phyloP scores from a whole-genome alignment of 2,329 filamentous ascomycete species.

The Pyricularia pennisetigena region DNA sequence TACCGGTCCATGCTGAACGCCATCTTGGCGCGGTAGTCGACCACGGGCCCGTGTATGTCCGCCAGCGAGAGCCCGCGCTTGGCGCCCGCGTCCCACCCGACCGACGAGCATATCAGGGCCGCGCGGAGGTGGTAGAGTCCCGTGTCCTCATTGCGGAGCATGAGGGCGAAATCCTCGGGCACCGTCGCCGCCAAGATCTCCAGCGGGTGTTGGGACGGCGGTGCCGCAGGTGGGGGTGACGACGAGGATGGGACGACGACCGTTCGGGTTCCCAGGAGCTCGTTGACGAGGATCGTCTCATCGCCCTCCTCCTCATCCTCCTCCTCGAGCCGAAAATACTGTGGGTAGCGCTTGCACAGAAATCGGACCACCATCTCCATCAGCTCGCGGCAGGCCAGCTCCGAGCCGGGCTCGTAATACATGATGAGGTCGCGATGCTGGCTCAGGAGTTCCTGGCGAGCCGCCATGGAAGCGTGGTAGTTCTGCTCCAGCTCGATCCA shows the following conservation, averaged over 20 bases:
- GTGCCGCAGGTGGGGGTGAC: too few species aligned
- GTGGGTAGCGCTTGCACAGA: slow-evolving; percentile 66
- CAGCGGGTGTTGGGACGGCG: slow-evolving; percentile 46
- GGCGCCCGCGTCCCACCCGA: slow-evolving; percentile 68
- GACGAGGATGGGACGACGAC: slow-evolving; percentile 34
- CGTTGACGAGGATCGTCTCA: slow-evolving; percentile 54
- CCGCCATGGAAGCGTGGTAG: slow-evolving; percentile 56
- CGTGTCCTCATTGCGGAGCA: slow-evolving; percentile 58
- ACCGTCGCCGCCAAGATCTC: slow-evolving; percentile 66
- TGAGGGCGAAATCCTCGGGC: slow-evolving; percentile 76
- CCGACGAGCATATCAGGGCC: slow-evolving; percentile 65
- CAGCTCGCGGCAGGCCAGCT: slow-evolving; percentile 72
- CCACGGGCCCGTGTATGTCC: slow-evolving; percentile 64
- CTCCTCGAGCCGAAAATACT: slow-evolving; percentile 51
- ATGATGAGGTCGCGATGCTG: slow-evolving; percentile 56
- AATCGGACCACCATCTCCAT: slow-evolving; percentile 85
- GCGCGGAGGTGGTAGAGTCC: slow-evolving; percentile 68
- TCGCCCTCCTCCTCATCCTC: slow-evolving; percentile 29
- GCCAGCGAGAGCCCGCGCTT: slow-evolving; percentile 65
- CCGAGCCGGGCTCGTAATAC: slow-evolving; percentile 60
- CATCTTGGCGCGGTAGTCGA: slow-evolving; percentile 84
- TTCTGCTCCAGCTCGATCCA: slow-evolving; percentile 81
- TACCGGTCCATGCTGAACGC: slow-evolving; percentile 81
- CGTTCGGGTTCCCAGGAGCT: slow-evolving; percentile 52
- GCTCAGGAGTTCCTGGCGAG: slow-evolving; percentile 56